Evolutionary conservation across 2,329 filamentous ascomycete genomes (phyloP).

Genomic region (Arthrobotrys sinensis): DNA sequence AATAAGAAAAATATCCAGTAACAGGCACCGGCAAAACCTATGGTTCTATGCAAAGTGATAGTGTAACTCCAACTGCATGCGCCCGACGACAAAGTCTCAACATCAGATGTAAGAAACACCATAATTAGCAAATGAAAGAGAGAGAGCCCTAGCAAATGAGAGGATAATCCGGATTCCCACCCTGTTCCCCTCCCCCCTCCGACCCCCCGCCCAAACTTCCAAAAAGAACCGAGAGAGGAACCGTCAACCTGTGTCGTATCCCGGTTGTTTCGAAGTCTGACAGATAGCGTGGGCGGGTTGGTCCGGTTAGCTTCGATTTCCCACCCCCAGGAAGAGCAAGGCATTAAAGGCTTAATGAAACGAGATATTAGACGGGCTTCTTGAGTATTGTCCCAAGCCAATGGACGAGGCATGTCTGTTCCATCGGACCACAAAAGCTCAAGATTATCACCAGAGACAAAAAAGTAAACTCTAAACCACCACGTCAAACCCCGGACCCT

Average conservation of each 20-base stretch:
- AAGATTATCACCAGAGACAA: slow-evolving; percentile 15
- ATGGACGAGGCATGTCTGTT: slow-evolving; percentile 39
- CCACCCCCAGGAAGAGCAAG: slow-evolving; percentile 25
- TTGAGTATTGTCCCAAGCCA: slow-evolving; percentile 48
- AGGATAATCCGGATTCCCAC: slow-evolving; percentile 57
- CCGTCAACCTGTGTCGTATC: slow-evolving; percentile 29
- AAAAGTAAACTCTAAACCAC: not conserved
- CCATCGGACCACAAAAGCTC: slow-evolving; percentile 17
- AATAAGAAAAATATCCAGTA: not conserved
- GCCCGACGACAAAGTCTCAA: slow-evolving; percentile 12
- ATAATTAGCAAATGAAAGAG: slow-evolving; percentile 48
- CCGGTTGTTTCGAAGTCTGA: slow-evolving; percentile 55
- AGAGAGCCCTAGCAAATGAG: slow-evolving; percentile 37
- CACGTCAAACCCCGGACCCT: not conserved
- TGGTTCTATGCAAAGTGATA: slow-evolving; percentile 39
- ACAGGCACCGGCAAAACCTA: slow-evolving; percentile 44
- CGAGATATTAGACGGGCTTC: slow-evolving; percentile 38
- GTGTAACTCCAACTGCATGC: slow-evolving; percentile 23
- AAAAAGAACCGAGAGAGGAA: slow-evolving; percentile 28
- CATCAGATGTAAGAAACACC: slow-evolving; percentile 46
- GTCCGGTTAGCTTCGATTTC: slow-evolving; percentile 18
- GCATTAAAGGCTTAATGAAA: slow-evolving; percentile 44
- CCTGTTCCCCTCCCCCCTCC: slow-evolving; percentile 8
- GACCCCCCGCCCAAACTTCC: not conserved
- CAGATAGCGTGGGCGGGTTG: slow-evolving; percentile 48